These are phyloP conservation scores for Debaryomyces psychrophilus DNA, from an alignment of 1,139 yeast genomes.

Conservation along the genomic window DNA sequence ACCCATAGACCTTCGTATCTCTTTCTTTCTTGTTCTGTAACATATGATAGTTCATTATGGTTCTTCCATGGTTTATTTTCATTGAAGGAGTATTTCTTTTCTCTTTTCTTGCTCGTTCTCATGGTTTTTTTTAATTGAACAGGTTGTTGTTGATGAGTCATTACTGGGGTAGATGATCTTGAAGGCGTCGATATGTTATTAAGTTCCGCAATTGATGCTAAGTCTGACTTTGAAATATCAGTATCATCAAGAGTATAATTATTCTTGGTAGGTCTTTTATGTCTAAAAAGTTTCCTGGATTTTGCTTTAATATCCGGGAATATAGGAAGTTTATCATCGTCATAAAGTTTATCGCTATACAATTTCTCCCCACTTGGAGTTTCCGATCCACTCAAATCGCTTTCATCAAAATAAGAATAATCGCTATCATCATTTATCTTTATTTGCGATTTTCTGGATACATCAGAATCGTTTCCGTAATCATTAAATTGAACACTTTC, in stretches of 20 bases:
- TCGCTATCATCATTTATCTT: constrained; percentile 7
- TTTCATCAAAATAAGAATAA: constrained; percentile 6
- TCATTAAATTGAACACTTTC: neutral
- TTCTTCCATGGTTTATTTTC: constrained; percentile 97
- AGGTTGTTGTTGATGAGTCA: constrained; percentile 26
- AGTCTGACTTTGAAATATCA: neutral
- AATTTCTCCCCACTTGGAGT: constrained; percentile 1
- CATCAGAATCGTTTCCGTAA: neutral
- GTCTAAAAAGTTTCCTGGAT: constrained; percentile 8
- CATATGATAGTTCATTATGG: constrained; percentile 61
- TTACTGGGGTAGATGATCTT: constrained; percentile 19
- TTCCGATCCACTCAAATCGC: constrained; percentile 5
- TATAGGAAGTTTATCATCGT: constrained; percentile 25
- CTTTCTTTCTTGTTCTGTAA: constrained; percentile 76
- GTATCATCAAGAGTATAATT: neutral
- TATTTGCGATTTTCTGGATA: constrained; percentile 1
- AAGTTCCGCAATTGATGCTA: neutral
- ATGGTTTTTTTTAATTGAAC: constrained; percentile 66
- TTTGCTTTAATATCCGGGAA: constrained; percentile 29
- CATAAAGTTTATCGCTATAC: constrained; percentile 7
- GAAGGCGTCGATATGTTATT: constrained; percentile 12
- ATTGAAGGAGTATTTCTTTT: constrained; percentile 59
- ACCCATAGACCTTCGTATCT: constrained; percentile 95
- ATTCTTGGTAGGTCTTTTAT: neutral
- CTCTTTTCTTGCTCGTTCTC: constrained; percentile 53